Evolutionary conservation across 225 moss, liverwort and hornwort species (phyloP).

Genomic region (Antitrichia curtipendula): DNA sequence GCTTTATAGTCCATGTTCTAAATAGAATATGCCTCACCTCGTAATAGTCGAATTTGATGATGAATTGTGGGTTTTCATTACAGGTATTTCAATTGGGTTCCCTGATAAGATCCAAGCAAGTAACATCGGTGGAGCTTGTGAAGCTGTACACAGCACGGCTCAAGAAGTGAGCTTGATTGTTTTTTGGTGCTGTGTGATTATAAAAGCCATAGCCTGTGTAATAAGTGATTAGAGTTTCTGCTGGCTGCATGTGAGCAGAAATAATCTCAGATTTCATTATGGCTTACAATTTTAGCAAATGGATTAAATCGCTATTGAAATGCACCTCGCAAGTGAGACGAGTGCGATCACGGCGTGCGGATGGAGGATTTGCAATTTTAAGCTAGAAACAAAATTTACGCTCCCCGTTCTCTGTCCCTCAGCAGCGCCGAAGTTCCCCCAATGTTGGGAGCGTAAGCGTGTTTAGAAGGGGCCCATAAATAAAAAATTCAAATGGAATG

Average conservation of each 20-base stretch:
- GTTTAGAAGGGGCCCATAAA: no score
- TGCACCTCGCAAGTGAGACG: no score
- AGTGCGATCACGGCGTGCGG: no score
- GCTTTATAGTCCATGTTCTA: not conserved
- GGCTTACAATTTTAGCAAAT: not conserved
- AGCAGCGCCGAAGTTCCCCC: no score
- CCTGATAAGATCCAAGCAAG: conserved; percentile 42
- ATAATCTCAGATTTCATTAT: not conserved
- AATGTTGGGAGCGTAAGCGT: no score
- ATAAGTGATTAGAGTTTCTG: not conserved
- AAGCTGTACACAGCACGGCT: conserved; percentile 48
- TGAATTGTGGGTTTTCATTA: not conserved
- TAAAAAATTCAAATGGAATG: not conserved
- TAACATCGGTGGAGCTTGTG: conserved; percentile 50
- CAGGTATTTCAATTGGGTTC: conserved; percentile 49
- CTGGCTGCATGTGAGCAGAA: not conserved
- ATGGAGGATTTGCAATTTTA: no score
- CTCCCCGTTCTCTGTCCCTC: no score
- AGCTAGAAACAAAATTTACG: no score
- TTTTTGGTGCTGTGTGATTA: not conserved
- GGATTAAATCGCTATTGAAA: not conserved
- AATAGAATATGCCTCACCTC: not conserved
- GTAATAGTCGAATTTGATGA: not conserved
- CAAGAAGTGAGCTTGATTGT: conserved; percentile 12
- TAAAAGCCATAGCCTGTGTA: not conserved